Conservation (phyloP, 1,284 basidiomycete genomes). For the Ganoderma resinaceum region DNA sequence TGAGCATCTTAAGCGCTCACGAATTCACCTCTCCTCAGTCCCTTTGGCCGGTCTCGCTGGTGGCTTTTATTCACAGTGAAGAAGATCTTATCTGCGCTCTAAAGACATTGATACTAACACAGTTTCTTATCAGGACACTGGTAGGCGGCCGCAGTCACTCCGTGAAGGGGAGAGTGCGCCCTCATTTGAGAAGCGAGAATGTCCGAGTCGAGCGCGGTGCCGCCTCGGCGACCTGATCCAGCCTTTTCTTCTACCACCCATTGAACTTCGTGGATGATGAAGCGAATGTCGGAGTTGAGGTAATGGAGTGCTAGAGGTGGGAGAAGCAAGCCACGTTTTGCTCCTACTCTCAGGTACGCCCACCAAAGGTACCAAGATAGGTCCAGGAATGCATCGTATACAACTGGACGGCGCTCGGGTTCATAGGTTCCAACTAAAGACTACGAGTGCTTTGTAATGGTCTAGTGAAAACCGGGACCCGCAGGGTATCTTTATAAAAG, state of each 20-base stretch:
- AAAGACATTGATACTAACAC: not conserved
- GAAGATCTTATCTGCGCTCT: too few species aligned
- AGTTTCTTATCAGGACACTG: not conserved
- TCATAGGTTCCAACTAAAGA: not conserved
- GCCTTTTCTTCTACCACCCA: not conserved
- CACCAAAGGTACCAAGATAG: not conserved
- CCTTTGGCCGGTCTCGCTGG: too few species aligned
- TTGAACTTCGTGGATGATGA: not conserved
- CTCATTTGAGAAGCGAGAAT: not conserved
- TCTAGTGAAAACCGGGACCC: not conserved
- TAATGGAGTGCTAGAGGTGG: not conserved
- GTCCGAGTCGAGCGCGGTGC: not conserved
- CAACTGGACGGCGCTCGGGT: not conserved
- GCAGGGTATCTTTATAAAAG: not conserved
- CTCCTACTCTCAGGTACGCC: not conserved
- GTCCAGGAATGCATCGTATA: not conserved
- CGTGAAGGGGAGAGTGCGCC: not conserved
- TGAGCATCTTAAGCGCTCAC: too few species aligned
- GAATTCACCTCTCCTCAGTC: too few species aligned
- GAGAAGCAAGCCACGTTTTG: constrained; percentile 2
- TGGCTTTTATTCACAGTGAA: too few species aligned
- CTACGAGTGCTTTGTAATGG: not conserved
- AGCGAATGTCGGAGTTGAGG: not conserved
- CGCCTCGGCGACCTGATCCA: not conserved
- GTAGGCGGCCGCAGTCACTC: not conserved